Evolutionary conservation across 2,329 filamentous ascomycete species (phyloP), one percentile per base, ranked within the genome.

Genomic region (Apiospora hydei): DNA sequence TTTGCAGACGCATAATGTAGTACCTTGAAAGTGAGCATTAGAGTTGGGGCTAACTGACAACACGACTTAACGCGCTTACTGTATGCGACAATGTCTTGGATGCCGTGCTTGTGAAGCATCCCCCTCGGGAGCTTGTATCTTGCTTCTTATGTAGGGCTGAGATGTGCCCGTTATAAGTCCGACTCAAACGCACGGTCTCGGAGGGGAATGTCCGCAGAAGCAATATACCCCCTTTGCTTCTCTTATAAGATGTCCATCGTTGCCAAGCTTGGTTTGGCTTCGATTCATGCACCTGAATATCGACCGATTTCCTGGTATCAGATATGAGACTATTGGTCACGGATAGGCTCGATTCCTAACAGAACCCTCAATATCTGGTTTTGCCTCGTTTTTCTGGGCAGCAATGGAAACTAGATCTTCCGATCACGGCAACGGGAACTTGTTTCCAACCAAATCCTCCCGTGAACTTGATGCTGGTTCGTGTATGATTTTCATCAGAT

Each of bases 1-100:
- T 38, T 61, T 30, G 53, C 34, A 21, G 21, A 34, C 34, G 47
- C 24, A 51, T n/a, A 10, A 26, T 21, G 57, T 24, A n/a, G 57
- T 41, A 11, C 34, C 34, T 41, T 38, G 34, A 6, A 24, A n/a
- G 34, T 13, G 57, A 24, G 34, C 26, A 61, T 64, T 41, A 41
- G 34, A 24, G 57, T 41, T 64, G 14, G 8, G 34, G 5, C 57
- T 41, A 64, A 3, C 34, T 41, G 57, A 41, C 57, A 30, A 64
- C 57, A 64, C 57, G 57, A 41, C 53, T 61, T 64, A 41, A 41
- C 34, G 34, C 41, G 57, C 57, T 64, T 41, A 64, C 34, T 64
- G 57, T 41, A 41, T 64, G 21, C 18, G 57, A 64, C 57, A 41
- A 41, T 64, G 57, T 41, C 30, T 41, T 38, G 38, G 34, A 64